These are phyloP conservation scores for Rhizoctonia solani DNA, from an alignment of 1,284 basidiomycete species.

Conservation along the genomic window DNA sequence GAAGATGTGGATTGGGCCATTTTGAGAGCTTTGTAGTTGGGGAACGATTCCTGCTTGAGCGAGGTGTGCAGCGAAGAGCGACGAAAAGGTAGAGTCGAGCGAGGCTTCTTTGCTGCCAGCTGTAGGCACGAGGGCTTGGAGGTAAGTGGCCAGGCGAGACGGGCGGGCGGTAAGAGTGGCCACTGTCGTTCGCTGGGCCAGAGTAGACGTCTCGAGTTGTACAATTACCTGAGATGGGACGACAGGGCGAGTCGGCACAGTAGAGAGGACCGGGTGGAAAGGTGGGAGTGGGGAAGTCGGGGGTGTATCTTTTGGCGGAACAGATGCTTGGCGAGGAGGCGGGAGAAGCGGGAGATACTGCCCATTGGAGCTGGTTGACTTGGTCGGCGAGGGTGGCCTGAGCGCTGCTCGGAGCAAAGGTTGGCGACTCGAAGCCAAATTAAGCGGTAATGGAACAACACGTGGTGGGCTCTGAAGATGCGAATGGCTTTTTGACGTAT, in stretches of 20 bases:
- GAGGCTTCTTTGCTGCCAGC: conserved; percentile 42
- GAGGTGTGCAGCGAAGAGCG: conserved; percentile 40
- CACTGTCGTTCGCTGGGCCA: conserved; percentile 64
- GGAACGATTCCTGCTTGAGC: conserved; percentile 34
- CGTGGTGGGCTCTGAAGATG: conserved; percentile 12
- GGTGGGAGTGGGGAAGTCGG: conserved; percentile 51
- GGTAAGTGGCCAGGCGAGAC: conserved; percentile 63
- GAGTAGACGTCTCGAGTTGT: conserved; percentile 69
- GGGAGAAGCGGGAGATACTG: conserved; percentile 22
- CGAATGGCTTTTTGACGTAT: conserved; percentile 26
- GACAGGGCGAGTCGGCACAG: conserved; percentile 53
- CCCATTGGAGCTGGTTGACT: neutral
- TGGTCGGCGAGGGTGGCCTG: conserved; percentile 9
- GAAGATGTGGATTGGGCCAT: conserved; percentile 68
- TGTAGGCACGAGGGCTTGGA: conserved; percentile 51
- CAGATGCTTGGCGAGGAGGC: conserved; percentile 24
- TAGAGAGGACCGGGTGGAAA: conserved; percentile 67
- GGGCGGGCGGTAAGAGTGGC: conserved; percentile 66
- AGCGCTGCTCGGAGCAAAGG: conserved; percentile 8
- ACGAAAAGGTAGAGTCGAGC: conserved; percentile 39
- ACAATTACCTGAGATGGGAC: conserved; percentile 64
- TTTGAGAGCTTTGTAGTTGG: conserved; percentile 43
- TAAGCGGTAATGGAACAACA: conserved; percentile 5
- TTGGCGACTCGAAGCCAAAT: conserved; percentile 18
- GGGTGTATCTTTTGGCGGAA: conserved; percentile 2